These are phyloP conservation scores for Graphilbum fragrans DNA, from an alignment of 2,329 filamentous ascomycete species.

Conservation along the genomic window DNA sequence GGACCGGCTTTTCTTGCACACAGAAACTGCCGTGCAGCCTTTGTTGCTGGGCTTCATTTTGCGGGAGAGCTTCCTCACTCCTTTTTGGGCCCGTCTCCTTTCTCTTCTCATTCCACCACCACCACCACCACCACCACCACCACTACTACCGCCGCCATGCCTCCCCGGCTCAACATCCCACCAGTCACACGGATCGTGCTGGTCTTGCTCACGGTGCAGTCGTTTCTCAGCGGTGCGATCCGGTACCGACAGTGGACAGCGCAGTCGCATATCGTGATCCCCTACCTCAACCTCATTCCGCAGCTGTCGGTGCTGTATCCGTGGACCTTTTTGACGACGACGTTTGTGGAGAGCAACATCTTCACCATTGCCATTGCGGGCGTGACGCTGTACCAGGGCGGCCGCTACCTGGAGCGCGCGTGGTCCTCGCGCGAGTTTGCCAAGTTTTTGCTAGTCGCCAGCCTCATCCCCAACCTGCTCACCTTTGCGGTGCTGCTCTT, in stretches of 20 bases:
- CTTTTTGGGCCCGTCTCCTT: not conserved
- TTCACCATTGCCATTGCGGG: constrained; percentile 71
- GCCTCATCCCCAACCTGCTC: constrained; percentile 68
- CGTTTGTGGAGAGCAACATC: constrained; percentile 86
- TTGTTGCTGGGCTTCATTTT: too few species aligned
- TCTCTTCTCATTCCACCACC: not conserved
- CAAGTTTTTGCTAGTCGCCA: constrained; percentile 71
- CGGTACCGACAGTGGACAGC: constrained; percentile 58
- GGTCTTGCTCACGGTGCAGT: constrained; percentile 61
- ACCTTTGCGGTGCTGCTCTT: constrained; percentile 61
- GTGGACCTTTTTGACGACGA: constrained; percentile 81
- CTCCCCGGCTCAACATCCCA: constrained; percentile 79
- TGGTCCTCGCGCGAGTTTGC: constrained; percentile 89
- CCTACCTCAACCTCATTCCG: constrained; percentile 81
- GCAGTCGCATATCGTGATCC: constrained; percentile 56
- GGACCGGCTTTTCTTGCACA: too few species aligned
- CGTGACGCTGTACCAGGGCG: constrained; percentile 77
- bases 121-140: not conserved
- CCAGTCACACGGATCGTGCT: constrained; percentile 79
- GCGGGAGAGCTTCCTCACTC: too few species aligned
- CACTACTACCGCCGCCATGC: constrained; percentile 38
- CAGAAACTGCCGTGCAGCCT: too few species aligned
- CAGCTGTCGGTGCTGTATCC: constrained; percentile 76
- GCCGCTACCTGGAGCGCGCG: constrained; percentile 86
- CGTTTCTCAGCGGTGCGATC: constrained; percentile 69